Conservation (phyloP, 345 rosid genomes). For the Citrus cavaleriei region DNA sequence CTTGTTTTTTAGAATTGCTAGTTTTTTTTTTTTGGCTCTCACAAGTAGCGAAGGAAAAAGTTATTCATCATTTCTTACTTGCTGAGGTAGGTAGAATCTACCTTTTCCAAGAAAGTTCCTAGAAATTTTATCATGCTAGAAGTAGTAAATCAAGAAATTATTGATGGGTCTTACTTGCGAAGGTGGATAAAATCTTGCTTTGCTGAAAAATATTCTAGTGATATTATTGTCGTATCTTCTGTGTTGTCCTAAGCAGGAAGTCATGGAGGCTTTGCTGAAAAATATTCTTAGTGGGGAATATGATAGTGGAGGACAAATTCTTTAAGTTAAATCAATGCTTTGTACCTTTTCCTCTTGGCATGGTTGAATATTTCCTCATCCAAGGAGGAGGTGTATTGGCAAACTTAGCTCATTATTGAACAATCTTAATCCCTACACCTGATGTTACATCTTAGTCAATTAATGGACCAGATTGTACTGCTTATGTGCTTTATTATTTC, state of each 20-base stretch:
- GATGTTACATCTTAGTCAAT: background rate
- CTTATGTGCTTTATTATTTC: background rate
- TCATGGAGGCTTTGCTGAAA: background rate
- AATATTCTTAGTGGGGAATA: background rate
- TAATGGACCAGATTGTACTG: background rate
- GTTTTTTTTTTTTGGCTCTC: background rate
- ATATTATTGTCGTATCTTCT: background rate
- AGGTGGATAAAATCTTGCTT: background rate
- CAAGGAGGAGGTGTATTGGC: background rate
- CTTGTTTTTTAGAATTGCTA: background rate
- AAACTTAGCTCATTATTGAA: background rate
- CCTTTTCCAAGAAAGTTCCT: background rate
- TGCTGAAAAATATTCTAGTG: background rate
- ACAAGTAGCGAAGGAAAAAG: background rate
- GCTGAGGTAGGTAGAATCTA: background rate
- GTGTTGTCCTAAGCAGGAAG: background rate
- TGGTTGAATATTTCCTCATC: background rate
- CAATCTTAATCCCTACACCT: background rate
- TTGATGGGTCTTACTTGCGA: background rate
- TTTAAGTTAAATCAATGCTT: background rate
- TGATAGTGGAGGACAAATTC: background rate
- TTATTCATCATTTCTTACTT: background rate
- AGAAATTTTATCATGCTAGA: background rate
- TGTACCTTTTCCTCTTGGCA: background rate
- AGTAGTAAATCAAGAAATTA: background rate